A percentile compares a stretch with the other conserved stretches of the same genome.
phyloP scores from a whole-genome alignment of 805 yeast species.

The Candida peoriensis region DNA sequence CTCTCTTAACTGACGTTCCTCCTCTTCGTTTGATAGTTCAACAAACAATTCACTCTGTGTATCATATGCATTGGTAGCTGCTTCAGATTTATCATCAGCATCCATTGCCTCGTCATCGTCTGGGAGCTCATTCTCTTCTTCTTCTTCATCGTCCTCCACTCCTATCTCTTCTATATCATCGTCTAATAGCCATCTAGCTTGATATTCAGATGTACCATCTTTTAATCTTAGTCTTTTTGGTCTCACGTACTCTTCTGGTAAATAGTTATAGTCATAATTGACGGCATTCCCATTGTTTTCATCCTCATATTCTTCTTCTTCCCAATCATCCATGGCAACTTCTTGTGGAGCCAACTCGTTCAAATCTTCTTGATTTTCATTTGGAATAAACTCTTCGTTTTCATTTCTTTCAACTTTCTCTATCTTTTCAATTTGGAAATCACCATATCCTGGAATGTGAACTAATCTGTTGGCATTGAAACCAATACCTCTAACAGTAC shows the following conservation, averaged over 20 bases:
- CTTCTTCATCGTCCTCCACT: slow-evolving; percentile 24
- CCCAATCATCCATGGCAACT: slow-evolving; percentile 40
- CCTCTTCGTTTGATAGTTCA: slow-evolving; percentile 79
- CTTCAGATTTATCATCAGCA: slow-evolving; percentile 27
- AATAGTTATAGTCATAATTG: slow-evolving; percentile 36
- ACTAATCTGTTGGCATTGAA: slow-evolving; percentile 72
- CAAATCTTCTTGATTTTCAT: slow-evolving; percentile 47
- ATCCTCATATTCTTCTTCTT: slow-evolving; percentile 31
- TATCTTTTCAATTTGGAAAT: slow-evolving; percentile 68
- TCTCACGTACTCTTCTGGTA: slow-evolving; percentile 28
- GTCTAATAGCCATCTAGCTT: slow-evolving; percentile 72
- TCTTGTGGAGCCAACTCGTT: slow-evolving; percentile 59
- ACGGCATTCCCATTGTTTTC: slow-evolving; percentile 24
- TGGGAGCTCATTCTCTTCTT: slow-evolving; percentile 7
- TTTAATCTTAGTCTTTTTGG: slow-evolving; percentile 46
- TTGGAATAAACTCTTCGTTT: slow-evolving; percentile 26
- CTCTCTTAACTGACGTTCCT: slow-evolving; percentile 64
- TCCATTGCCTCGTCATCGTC: slow-evolving; percentile 20
- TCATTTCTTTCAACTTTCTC: slow-evolving; percentile 41
- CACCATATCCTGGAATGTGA: slow-evolving; percentile 88
- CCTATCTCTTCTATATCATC: slow-evolving; percentile 33
- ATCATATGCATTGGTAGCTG: slow-evolving; percentile 25
- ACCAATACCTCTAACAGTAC: slow-evolving; percentile 83
- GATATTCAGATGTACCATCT: slow-evolving; percentile 76
- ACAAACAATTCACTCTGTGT: slow-evolving; percentile 54